A percentile compares a stretch with the other conserved stretches of the same genome.
Conservation (phyloP, 768 basidiomycete genomes). For the Suillus plorans region DNA sequence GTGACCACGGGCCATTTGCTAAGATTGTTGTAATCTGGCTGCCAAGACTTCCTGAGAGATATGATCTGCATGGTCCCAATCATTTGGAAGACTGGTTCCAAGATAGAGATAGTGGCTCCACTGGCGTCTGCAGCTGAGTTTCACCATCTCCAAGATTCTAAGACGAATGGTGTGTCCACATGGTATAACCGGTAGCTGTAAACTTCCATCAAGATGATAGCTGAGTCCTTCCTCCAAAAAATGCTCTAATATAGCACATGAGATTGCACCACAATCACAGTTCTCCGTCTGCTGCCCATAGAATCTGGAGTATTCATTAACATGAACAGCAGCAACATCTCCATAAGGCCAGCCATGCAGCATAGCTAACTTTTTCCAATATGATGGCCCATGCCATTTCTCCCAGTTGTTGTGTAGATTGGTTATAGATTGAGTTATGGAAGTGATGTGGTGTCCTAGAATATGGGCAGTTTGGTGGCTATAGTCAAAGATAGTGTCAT, state of each 20-base stretch:
- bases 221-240: not conserved
- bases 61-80: no score
- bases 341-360: not conserved
- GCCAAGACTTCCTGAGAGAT: not conserved
- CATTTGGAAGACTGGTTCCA: no score
- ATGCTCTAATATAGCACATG: constrained; percentile 4
- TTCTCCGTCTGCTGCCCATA: not conserved
- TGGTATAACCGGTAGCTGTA: not conserved
- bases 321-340: not conserved
- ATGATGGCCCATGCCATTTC: not conserved
- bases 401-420: not conserved
- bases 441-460: not conserved
- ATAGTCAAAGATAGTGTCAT: no score
- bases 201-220: not conserved
- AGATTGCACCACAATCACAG: constrained; percentile 13
- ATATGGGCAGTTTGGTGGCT: no score
- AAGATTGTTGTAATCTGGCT: not conserved
- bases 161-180: no score
- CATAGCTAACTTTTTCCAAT: not conserved
- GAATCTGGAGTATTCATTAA: not conserved
- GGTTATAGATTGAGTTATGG: accelerated
- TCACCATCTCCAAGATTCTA: no score
- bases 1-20: not conserved
- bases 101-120: no score
- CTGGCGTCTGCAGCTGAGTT: no score